Conservation (phyloP, 768 basidiomycete genomes). For the Leccinum uliginosum region DNA sequence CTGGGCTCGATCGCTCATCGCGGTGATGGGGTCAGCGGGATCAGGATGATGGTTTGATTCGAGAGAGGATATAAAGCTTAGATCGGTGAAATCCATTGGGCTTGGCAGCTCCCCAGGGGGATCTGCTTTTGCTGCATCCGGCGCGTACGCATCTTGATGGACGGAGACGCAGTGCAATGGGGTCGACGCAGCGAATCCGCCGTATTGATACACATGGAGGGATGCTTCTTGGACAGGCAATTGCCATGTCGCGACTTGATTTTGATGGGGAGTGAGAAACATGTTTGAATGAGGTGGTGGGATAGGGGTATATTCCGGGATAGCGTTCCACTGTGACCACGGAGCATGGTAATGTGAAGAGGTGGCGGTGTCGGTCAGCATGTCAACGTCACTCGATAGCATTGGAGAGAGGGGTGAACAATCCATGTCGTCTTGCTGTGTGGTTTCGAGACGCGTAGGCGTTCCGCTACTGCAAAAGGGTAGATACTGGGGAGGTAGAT, state of each 20-base stretch:
- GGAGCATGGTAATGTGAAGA: background rate
- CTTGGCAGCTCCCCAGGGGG: background rate
- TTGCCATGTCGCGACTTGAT: background rate
- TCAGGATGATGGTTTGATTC: background rate
- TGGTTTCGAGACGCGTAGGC: background rate
- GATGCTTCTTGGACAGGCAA: background rate
- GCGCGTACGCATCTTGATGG: background rate
- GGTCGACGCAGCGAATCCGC: background rate
- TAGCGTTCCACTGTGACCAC: constrained; percentile 1
- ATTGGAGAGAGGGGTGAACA: constrained; percentile 7
- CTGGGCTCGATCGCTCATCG: background rate
- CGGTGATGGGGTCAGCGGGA: background rate
- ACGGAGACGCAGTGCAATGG: background rate
- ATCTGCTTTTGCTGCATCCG: background rate
- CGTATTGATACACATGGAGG: background rate
- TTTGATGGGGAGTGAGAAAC: background rate
- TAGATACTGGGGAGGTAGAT: background rate
- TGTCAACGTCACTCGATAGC: constrained; percentile 8
- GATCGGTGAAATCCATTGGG: background rate
- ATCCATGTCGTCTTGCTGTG: constrained; percentile 10
- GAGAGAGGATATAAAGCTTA: background rate
- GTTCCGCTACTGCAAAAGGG: background rate
- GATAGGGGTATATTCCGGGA: background rate
- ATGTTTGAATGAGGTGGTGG: background rate
- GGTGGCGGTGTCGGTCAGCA: constrained; percentile 4